Evolutionary conservation across 495 filamentous ascomycete genomes (phyloP), one percentile per base, ranked within the genome.

Genomic region (Aspergillus wentii): DNA sequence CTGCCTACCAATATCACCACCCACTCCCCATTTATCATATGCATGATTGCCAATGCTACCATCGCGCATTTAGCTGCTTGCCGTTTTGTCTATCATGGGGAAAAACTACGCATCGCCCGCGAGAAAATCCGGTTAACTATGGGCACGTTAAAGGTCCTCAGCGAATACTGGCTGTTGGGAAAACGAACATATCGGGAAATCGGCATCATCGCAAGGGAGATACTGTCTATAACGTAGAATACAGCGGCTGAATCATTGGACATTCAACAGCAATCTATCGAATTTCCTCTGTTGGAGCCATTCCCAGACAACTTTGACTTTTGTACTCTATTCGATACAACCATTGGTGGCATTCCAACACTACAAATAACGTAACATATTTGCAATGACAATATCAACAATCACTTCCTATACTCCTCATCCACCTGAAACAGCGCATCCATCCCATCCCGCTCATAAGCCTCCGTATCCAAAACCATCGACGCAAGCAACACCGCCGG

Each of bases 401-500:
- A n/a, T n/a, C n/a, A n/a, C n/a, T 35, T 19, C 33, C 11, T 38
- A 32, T 43, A 56, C 35, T 53, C 46, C 35, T 38, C 41, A 37
- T 56, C 52, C n/a, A 49, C 26, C 33, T 46, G 40, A 10, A 47
- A 23, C 50, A 56, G 23, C 2, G 28, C 50, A 1, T 4, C 33
- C 13, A 30, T 8, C 3, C 52, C 52, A 9, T 43, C 46, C 18
- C 30, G 18, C 25, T 56, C 52, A 9, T 41, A 18, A 17, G 38
- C 33, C 38, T 57, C 45, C n/a, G 51, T 48, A 35, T 63, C 52
- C 3, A 61, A 35, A 38, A 66, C 33, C 20, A 66, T 28, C 31
- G 47, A 52, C 6, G 44, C 60, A 32, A 62, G 30, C 21, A 64
- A 52, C 25, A 23, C 38, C 3, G 55, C 54, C 19, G 44, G 39